Evolutionary conservation across 192 early-diverging fungal genomes (phyloP), one percentile per base, ranked within the genome.

Genomic region (Mortierella hygrophila): DNA sequence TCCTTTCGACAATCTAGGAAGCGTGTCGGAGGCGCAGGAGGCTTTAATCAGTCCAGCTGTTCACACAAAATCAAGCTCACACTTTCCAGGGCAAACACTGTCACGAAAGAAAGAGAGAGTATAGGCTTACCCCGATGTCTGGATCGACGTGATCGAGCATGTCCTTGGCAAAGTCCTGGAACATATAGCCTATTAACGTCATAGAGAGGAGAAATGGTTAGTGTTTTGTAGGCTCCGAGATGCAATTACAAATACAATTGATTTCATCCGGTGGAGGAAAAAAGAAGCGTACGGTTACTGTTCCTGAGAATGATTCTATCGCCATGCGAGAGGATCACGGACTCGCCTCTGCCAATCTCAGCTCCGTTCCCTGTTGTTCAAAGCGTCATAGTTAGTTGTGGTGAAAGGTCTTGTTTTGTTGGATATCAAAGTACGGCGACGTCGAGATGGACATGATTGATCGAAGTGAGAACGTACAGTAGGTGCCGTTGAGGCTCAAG

Each of bases 401-500:
- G 13, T 29, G 2, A 65, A 11, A 15, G 55, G 3, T 13, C 1
- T 15, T 32, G 60, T 35, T 65, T 11, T 15, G 26, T 7, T 9
- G n/a, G 29, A 4, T 11, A 29, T 32, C 13, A 65, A 32, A 65
- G 29, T 35, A 3, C 21, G 5, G 55, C 10, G 20, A 6, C 9
- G n/a, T 10, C 23, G 26, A 65, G 26, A 32, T 35, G 29, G 26
- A 32, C 9, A 65, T 26, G 29, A 10, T 2, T 13, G 11, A 65
- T 65, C 13, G 9, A 29, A 13, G 60, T 32, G 2, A 65, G 4
- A 46, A 37, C 78, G 73, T 74, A 82, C 85, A 77, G 20, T 72
- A 93, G 0, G 93, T 93, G 73, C 93, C 93, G 80, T 93, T 92
- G 68, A 91, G 89, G 74, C 93, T 93, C 76, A 89, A 70, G 76